These are phyloP conservation scores for Daldinia concentrica DNA, from an alignment of 495 filamentous ascomycete species.

Conservation along the genomic window DNA sequence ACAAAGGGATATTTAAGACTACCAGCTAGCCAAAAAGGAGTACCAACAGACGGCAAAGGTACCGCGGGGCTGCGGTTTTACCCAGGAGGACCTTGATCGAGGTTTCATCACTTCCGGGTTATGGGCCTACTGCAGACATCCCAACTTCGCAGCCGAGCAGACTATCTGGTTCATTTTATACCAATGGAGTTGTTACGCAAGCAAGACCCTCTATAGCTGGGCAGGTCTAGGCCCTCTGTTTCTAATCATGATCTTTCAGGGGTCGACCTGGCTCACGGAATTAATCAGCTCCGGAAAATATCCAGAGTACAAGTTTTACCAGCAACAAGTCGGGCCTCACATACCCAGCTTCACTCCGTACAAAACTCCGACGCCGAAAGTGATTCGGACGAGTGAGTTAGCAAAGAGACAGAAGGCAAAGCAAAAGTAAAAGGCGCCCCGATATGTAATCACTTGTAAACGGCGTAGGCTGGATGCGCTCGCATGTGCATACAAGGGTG, in stretches of 20 bases:
- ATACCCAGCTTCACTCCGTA: slow-evolving; percentile 67
- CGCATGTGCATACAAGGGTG: slow-evolving; percentile 22
- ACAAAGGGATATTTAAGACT: slow-evolving; percentile 59
- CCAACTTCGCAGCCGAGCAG: slow-evolving; percentile 95
- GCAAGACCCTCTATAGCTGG: slow-evolving; percentile 79
- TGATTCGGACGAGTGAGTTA: slow-evolving; percentile 59
- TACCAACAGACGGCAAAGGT: slow-evolving; percentile 79
- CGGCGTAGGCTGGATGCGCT: slow-evolving; percentile 18
- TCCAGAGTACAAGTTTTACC: slow-evolving; percentile 86
- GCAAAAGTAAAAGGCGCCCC: slow-evolving; percentile 40
- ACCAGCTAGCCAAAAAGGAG: slow-evolving; percentile 78
- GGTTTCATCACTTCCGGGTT: slow-evolving; percentile 89
- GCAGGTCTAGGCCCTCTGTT: slow-evolving; percentile 72
- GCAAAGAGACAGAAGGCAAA: slow-evolving; percentile 53
- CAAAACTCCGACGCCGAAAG: slow-evolving; percentile 49
- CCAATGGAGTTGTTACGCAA: slow-evolving; percentile 81
- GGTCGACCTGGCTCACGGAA: slow-evolving; percentile 88
- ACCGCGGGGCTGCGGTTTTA: slow-evolving; percentile 59
- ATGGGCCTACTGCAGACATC: slow-evolving; percentile 87
- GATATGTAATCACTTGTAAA: slow-evolving; percentile 13
- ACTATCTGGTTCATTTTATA: slow-evolving; percentile 89
- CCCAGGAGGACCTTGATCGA: slow-evolving; percentile 82
- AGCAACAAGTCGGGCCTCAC: slow-evolving; percentile 81
- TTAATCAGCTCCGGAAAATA: slow-evolving; percentile 82
- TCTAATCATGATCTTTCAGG: slow-evolving; percentile 86